These are phyloP conservation scores for Kappamyces sp. DNA, from an alignment of 192 early-diverging fungal genomes.

Conservation along the genomic window DNA sequence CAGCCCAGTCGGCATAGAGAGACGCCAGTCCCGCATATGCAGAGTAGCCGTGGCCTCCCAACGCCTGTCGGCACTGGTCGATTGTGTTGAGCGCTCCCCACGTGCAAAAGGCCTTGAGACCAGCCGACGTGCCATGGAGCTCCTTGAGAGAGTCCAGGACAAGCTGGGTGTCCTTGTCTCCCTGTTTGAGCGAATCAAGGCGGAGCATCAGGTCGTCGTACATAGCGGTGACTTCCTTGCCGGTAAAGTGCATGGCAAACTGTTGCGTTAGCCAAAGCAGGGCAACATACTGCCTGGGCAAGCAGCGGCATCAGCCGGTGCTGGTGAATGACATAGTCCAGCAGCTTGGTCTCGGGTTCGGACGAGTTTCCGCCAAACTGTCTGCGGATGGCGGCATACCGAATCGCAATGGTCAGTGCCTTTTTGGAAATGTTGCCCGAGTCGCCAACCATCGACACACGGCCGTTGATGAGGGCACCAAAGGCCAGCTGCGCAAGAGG, in stretches of 20 bases:
- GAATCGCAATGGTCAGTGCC: conserved; percentile 82
- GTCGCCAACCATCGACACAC: conserved; percentile 77
- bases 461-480: conserved; percentile 79
- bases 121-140: conserved; percentile 84
- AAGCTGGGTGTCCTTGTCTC: conserved; percentile 52
- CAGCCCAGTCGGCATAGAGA: conserved; percentile 82
- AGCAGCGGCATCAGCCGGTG: conserved; percentile 87
- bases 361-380: conserved; percentile 69
- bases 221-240: conserved; percentile 70
- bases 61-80: conserved; percentile 83
- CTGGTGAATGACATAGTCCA: conserved; percentile 93
- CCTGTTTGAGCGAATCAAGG: conserved; percentile 60
- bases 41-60: conserved; percentile 91
- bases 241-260: conserved; percentile 86
- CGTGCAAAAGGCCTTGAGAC: conserved; percentile 90
- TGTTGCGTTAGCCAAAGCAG: conserved; percentile 10
- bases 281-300: conserved; percentile 56
- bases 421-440: conserved; percentile 82
- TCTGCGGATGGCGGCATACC: conserved; percentile 85
- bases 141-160: conserved; percentile 80
- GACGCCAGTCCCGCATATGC: conserved; percentile 81
- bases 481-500: conserved; percentile 78
- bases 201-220: conserved; percentile 72
- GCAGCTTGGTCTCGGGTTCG: conserved; percentile 75
- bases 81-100: conserved; percentile 86